Conservation (phyloP, 1,284 basidiomycete genomes). For the Bjerkandera adusta region DNA sequence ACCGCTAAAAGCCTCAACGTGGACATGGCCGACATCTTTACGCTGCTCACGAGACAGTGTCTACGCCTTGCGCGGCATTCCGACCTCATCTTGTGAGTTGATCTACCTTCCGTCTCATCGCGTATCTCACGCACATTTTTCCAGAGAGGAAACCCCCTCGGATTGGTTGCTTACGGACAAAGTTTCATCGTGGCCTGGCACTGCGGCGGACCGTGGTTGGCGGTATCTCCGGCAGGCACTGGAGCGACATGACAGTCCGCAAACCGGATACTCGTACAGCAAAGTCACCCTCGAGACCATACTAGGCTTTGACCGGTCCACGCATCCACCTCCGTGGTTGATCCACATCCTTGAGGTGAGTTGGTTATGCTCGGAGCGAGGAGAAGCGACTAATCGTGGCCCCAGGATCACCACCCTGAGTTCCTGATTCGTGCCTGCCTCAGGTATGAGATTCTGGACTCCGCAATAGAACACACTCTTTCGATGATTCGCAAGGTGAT, state of each 20-base stretch:
- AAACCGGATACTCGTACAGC: slow-evolving; percentile 74
- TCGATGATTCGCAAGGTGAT: slow-evolving; percentile 71
- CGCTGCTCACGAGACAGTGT: slow-evolving; percentile 77
- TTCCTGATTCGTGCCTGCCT: slow-evolving; percentile 75
- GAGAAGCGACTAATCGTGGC: slow-evolving; percentile 9
- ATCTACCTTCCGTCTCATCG: neutral
- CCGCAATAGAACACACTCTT: slow-evolving; percentile 73
- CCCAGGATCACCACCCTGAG: slow-evolving; percentile 71
- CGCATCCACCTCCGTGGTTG: slow-evolving; percentile 81
- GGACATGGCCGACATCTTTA: slow-evolving; percentile 88
- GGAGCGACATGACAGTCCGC: slow-evolving; percentile 72
- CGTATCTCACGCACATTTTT: neutral
- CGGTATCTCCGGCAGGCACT: slow-evolving; percentile 82
- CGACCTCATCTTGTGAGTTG: slow-evolving; percentile 51
- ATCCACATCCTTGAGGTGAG: slow-evolving; percentile 68
- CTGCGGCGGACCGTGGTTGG: slow-evolving; percentile 82
- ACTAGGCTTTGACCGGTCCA: slow-evolving; percentile 60
- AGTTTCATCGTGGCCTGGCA: slow-evolving; percentile 81
- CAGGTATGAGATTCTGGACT: slow-evolving; percentile 76
- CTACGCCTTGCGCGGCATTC: slow-evolving; percentile 66
- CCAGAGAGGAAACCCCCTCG: slow-evolving; percentile 62
- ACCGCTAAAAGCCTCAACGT: slow-evolving; percentile 76
- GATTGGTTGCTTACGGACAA: slow-evolving; percentile 84
- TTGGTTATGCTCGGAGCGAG: slow-evolving; percentile 12
- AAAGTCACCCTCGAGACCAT: slow-evolving; percentile 79